Percentiles rank a stretch among this genome's conserved stretches.
Conservation (phyloP, 257 asterid genomes). For the Nicotiana attenuata region DNA sequence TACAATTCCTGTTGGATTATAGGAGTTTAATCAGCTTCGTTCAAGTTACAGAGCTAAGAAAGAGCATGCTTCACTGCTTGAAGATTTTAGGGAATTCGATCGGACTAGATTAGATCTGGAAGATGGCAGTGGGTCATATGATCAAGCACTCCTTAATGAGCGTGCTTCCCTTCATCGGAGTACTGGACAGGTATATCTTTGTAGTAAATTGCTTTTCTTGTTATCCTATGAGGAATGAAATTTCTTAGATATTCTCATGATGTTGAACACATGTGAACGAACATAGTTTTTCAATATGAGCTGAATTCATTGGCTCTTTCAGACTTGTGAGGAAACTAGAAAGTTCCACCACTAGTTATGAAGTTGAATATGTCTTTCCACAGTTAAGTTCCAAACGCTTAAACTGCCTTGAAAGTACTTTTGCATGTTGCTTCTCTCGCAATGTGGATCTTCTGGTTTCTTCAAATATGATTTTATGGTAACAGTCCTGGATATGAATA, state of each 20-base stretch:
- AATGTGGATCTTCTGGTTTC: neutral
- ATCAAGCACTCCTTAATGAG: slow-evolving; percentile 79
- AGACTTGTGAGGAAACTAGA: neutral
- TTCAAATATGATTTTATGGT: neutral
- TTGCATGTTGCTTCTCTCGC: neutral
- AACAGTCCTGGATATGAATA: neutral
- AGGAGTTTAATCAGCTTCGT: slow-evolving; percentile 88
- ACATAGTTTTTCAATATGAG: neutral
- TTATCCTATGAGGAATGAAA: neutral
- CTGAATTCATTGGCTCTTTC: neutral
- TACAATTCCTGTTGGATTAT: slow-evolving; percentile 10
- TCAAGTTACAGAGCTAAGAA: slow-evolving; percentile 87
- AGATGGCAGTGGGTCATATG: slow-evolving; percentile 84
- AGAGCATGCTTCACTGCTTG: slow-evolving; percentile 94
- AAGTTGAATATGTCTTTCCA: neutral
- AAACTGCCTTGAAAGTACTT: neutral
- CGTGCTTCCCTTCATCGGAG: slow-evolving; percentile 73
- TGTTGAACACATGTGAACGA: neutral
- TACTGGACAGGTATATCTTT: slow-evolving; percentile 66
- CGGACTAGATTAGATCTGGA: slow-evolving; percentile 88
- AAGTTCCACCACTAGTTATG: neutral
- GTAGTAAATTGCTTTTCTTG: neutral
- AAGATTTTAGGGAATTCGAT: slow-evolving; percentile 94
- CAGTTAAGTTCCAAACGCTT: neutral
- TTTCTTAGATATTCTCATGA: neutral